A percentile compares a stretch with the other conserved stretches of the same genome.
phyloP scores from a whole-genome alignment of 805 yeast genomes.

The Saccharomycopsis fibuligera region DNA sequence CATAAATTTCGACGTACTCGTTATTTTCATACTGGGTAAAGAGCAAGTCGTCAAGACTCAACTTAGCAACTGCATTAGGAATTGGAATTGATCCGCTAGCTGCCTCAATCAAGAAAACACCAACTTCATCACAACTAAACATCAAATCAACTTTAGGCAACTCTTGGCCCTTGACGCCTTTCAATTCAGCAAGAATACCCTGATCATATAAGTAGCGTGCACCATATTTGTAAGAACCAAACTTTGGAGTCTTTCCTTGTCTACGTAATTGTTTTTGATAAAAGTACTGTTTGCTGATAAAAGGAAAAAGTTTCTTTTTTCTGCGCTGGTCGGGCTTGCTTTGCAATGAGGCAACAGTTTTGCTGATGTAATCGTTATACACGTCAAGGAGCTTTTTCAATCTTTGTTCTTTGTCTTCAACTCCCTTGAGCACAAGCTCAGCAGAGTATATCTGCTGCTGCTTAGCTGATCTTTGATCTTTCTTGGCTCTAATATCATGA shows the following conservation, averaged over 20 bases:
- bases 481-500: slow-evolving; percentile 52
- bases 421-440: slow-evolving; percentile 29
- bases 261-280: slow-evolving; percentile 65
- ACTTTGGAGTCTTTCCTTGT: slow-evolving; percentile 60
- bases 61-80: slow-evolving; percentile 46
- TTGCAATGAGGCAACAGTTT: slow-evolving; percentile 38
- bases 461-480: slow-evolving; percentile 31
- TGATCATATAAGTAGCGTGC: slow-evolving; percentile 71
- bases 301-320: slow-evolving; percentile 29
- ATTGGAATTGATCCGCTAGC: slow-evolving; percentile 46
- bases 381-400: slow-evolving; percentile 32
- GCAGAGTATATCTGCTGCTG: slow-evolving; percentile 30
- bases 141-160: slow-evolving; percentile 61
- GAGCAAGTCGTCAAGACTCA: slow-evolving; percentile 48
- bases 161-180: slow-evolving; percentile 37
- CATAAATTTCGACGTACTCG: slow-evolving; percentile 50
- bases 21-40: slow-evolving; percentile 60
- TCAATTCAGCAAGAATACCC: slow-evolving; percentile 55
- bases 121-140: slow-evolving; percentile 68
- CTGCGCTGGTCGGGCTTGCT: slow-evolving; percentile 26
- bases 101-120: slow-evolving; percentile 68
- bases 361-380: slow-evolving; percentile 38
- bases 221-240: slow-evolving; percentile 73
- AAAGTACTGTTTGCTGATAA: slow-evolving; percentile 64
- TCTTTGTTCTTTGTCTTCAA: slow-evolving; percentile 33